Evolutionary conservation across 768 basidiomycete species (phyloP), one percentile per base, ranked within the genome.

Genomic region (Aureoboletus auriporus): DNA sequence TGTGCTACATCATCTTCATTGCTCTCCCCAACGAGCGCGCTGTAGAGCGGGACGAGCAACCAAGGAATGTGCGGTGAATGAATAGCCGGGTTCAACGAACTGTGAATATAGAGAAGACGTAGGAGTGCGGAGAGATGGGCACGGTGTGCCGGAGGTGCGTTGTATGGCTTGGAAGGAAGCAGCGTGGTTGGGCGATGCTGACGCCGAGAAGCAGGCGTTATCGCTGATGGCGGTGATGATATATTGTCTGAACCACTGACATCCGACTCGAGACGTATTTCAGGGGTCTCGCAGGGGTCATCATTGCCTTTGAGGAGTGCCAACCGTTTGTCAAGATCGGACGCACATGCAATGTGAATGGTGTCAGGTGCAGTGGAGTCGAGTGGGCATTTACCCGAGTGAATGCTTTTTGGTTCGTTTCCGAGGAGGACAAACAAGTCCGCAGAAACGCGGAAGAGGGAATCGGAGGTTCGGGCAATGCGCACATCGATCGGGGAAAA

Each of bases 21-120:
- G 1, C 81, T 71, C 58, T 89, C 87, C 58, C 79, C 76, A 14
- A 70, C 65, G 42, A 89, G 68, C 0, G 77, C 78, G 8, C 75
- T 74, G 62, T 88, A 89, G 20, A 90, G 59, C 0, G 86, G 84
- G 13, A 89, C 73, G 10, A 90, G 73, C 9, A 89, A 63, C 29
- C 86, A 83, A 2, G 86, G 79, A 39, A 84, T 74, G 50, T 87
- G 78, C 8, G 81, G 82, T 0, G 86, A 84, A 31, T 79, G 69
- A 51, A 82, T 79, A 12, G 80, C 84, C 9, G 88, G 86, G 63
- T 91, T 89, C 20, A 90, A 73, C 27, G 75, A 71, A 31, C 74
- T 76, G 62, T 90, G 88, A 17, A 89, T 59, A 63, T 85, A 91
- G 14, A 89, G 69, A 29, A 91, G 68, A 34, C 89, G 82, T 20